Base-by-base conservation (phyloP, 2,329 filamentous ascomycete genomes). In the Juglanconis sp. region DNA sequence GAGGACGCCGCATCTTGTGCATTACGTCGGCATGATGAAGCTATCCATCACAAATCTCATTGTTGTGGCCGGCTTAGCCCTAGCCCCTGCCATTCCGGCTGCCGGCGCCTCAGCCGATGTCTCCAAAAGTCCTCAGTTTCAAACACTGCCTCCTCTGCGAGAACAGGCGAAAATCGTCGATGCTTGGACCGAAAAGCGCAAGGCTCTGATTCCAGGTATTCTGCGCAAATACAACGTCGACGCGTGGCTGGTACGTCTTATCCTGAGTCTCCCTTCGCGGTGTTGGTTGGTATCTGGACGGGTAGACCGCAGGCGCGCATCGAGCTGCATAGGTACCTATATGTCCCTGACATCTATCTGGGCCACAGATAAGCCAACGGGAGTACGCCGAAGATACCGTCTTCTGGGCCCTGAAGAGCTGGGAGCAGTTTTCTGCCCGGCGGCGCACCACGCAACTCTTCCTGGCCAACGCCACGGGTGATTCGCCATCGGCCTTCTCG, bases 381-480 rank as follows among this genome's bases (percentile, higher is more conserved):
- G 79, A 82, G 64, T 80, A 81, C 65, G 78, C 77, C 61, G 79
- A 82, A 65, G 79, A 82, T 59, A 81, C 79, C 0, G 74, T 77
- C 31, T 81, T 81, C 68, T 81, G 79, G 78, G 77, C 79, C 3
- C 72, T 82, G 38, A 81, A 81, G 63, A 68, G 71, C 24, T 74
- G 74, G 5, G 71, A 67, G 6, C 74, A 79, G 65, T 81, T 81
- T 68, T 79, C 78, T 2, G 79, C 80, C 4, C 74, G 78, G 5
- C 75, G 79, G n/a, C 73, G 79, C 40, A 81, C 80, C 2, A 80
- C 80, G 0, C 72, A 79, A 10, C 75, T 84, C 13, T 81, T 82
- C 67, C 68, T 84, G 13, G 75, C 76, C 4, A 70, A 74, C 35
- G 69, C 73, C 7, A 63, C 70, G 4, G 70, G 65, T 24, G 70